Evolutionary conservation across 2,329 filamentous ascomycete genomes (phyloP), one percentile per base, ranked within the genome.

Genomic region (Xylariaceae sp.): DNA sequence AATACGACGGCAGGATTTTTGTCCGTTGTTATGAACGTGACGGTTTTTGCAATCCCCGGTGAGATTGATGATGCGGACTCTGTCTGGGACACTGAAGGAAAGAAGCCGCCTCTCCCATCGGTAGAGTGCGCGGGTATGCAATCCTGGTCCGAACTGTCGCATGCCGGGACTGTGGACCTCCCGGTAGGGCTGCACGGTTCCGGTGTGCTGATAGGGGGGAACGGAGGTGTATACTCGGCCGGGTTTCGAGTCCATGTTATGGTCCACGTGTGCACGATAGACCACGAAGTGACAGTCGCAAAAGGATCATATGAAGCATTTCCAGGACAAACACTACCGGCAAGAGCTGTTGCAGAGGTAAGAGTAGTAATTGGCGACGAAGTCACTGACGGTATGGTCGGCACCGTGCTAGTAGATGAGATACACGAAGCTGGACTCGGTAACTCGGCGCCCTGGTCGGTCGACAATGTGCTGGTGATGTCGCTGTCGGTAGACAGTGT

Each of bases 1-100:
- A 68, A 72, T 2, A 78, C 69, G 14, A 80, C 74, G 9, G 73
- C 70, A 0, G 78, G 77, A 48, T 80, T 80, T 59, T 79, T 80
- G 59, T 79, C 77, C 3, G 77, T 79, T 2, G 76, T 79, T 44
- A 75, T 60, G 42, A 78, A 73, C 3, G 71, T 75, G 42, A 76
- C 56, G 6, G 71, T 72, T 22, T 58, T 44, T 39, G 44, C 43
- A 44, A 48, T 46, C 6, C 45, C 51, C 33, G 47, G 36, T 15
- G 44, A 36, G 35, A 30, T 42, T 14, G 49, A 48, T 6, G 45
- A 39, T 5, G 43, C 45, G 10, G 53, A 54, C 17, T 45, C 53
- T 14, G 47, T 51, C 33, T 49, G 47, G 27, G 45, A 40, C 15
- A 46, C 33, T 18, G 42, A 47, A 39, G 19, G 46, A 10, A 54